Percentiles rank a stretch among this genome's conserved stretches.
phyloP scores from a whole-genome alignment of 2,329 filamentous ascomycete species.

The Clonostachys chloroleuca region DNA sequence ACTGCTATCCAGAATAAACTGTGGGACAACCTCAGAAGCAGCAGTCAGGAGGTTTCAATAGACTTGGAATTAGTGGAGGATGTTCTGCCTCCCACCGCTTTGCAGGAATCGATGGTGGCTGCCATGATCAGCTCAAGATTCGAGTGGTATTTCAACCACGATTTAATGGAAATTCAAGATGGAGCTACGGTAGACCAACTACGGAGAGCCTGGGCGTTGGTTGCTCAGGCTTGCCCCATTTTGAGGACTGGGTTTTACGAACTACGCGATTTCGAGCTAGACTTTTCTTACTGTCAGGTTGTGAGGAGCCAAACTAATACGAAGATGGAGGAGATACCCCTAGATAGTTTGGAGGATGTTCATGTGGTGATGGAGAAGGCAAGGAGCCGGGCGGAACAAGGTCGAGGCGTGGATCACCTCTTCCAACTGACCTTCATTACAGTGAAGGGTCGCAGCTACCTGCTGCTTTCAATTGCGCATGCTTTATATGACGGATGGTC shows the following conservation, averaged over 20 bases:
- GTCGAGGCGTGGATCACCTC: constrained; percentile 29
- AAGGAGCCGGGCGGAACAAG: constrained; percentile 1
- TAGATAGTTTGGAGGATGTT: constrained; percentile 25
- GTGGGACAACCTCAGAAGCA: constrained; percentile 14
- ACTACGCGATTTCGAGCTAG: constrained; percentile 55
- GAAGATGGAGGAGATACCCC: constrained; percentile 9
- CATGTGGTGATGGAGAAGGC: constrained; percentile 20
- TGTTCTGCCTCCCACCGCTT: constrained; percentile 70
- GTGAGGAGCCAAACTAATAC: constrained; percentile 20
- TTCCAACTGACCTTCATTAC: constrained; percentile 34
- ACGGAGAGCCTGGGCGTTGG: constrained; percentile 53
- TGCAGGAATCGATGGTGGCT: constrained; percentile 83
- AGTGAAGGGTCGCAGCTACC: constrained; percentile 22
- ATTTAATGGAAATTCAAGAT: constrained; percentile 59
- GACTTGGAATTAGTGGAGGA: constrained; percentile 41
- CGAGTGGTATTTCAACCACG: constrained; percentile 79
- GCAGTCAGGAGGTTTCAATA: constrained; percentile 22
- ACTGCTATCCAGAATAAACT: constrained; percentile 20
- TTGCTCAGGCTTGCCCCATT: constrained; percentile 61
- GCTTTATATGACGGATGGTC: constrained; percentile 91
- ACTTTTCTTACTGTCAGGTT: constrained; percentile 44
- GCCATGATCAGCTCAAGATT: constrained; percentile 77
- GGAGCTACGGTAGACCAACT: constrained; percentile 53
- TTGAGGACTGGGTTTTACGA: constrained; percentile 70
- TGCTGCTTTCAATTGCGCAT: constrained; percentile 73